Conservation (phyloP, 2,329 filamentous ascomycete species). For the Penicillium sp. region DNA sequence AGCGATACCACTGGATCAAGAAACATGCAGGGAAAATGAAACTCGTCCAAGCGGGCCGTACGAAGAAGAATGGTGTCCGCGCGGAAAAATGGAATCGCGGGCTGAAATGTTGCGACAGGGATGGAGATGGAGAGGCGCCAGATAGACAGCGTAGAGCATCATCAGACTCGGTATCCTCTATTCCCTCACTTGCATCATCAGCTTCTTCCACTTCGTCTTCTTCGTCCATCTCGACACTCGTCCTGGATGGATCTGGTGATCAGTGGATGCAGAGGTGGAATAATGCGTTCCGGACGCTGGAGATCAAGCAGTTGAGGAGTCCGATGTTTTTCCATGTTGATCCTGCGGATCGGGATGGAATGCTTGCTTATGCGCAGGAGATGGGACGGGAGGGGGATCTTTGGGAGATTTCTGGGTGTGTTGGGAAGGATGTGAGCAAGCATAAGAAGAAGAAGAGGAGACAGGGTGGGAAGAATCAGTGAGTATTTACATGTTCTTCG, state of each 20-base stretch:
- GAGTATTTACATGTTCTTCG: neutral
- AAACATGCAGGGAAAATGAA: conserved; percentile 61
- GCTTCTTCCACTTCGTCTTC: conserved; percentile 12
- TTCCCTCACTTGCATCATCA: conserved; percentile 22
- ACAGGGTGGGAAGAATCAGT: conserved; percentile 52
- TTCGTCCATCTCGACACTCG: conserved; percentile 51
- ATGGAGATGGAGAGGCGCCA: neutral
- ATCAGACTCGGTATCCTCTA: conserved; percentile 18
- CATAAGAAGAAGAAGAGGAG: conserved; percentile 73
- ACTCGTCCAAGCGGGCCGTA: conserved; percentile 38
- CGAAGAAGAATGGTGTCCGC: conserved; percentile 29
- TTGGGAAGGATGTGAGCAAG: conserved; percentile 78
- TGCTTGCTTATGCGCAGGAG: conserved; percentile 67
- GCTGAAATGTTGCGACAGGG: conserved; percentile 2
- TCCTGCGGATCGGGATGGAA: conserved; percentile 69
- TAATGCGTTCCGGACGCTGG: conserved; percentile 64
- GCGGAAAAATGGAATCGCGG: conserved; percentile 29
- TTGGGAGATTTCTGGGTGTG: conserved; percentile 69
- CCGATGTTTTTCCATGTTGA: conserved; percentile 84
- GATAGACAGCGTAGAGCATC: conserved; percentile 15
- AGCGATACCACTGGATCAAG: conserved; percentile 75
- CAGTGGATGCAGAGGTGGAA: conserved; percentile 73
- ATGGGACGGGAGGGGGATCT: conserved; percentile 62
- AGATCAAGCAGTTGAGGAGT: conserved; percentile 71
- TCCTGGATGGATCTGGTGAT: conserved; percentile 65